These are phyloP conservation scores for Aspergillus sclerotiicarbonarius DNA, from an alignment of 495 filamentous ascomycete species.

Conservation along the genomic window DNA sequence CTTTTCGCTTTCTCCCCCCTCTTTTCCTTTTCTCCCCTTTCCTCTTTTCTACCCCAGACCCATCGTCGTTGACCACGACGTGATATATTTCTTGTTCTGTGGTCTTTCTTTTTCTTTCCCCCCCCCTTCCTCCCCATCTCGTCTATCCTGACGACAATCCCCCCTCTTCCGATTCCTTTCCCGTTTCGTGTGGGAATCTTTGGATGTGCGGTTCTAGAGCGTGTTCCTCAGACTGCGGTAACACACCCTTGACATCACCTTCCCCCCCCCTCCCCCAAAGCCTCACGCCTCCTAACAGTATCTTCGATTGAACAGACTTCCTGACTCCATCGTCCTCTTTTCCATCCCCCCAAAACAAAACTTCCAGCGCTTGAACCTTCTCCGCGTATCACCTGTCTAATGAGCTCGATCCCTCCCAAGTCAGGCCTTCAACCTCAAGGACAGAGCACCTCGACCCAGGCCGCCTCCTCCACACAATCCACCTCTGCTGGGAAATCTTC, in stretches of 20 bases:
- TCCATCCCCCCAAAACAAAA: conserved; percentile 1
- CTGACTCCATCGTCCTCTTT: neutral
- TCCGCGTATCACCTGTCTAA: conserved; percentile 41
- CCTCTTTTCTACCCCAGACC: conserved; percentile 18
- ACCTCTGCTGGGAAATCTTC: conserved; percentile 55
- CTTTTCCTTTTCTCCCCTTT: conserved; percentile 7
- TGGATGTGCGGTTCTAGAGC: conserved; percentile 23
- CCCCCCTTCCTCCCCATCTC: conserved; percentile 5
- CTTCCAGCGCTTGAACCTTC: neutral
- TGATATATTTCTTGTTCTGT: conserved; percentile 15
- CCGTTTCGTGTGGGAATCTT: conserved; percentile 25
- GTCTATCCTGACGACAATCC: conserved; percentile 6
- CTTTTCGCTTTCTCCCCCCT: conserved; percentile 13
- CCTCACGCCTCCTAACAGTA: neutral
- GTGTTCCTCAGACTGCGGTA: conserved; percentile 19
- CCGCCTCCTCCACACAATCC: conserved; percentile 52
- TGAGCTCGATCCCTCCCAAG: conserved; percentile 50
- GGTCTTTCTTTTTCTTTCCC: conserved; percentile 20
- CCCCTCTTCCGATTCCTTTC: conserved; percentile 15
- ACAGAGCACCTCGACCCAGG: conserved; percentile 51
- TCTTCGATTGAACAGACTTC: neutral
- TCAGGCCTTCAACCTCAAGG: conserved; percentile 54
- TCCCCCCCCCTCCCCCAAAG: conserved; percentile 5
- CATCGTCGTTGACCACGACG: conserved; percentile 28
- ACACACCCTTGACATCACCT: conserved; percentile 17